Conservation (phyloP, 805 yeast genomes). For the Scheffersomyces coipomensis region DNA sequence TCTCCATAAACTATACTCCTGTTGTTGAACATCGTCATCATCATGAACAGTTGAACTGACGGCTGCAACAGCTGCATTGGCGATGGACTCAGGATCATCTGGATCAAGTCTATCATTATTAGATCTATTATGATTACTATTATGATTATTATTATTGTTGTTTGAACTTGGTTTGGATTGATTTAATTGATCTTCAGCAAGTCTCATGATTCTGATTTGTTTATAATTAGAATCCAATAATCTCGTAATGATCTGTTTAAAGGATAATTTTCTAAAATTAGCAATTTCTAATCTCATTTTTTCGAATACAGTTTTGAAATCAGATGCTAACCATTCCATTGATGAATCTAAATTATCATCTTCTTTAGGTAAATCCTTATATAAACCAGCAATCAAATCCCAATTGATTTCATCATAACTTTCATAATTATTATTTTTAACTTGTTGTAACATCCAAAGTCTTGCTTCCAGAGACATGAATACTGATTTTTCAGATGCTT, state of each 20-base stretch:
- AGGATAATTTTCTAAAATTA: conserved; percentile 25
- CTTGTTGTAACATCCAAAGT: conserved; percentile 34
- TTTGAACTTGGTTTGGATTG: neutral
- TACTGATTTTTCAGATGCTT: conserved; percentile 31
- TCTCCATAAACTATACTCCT: conserved; percentile 37
- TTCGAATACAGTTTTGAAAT: conserved; percentile 61
- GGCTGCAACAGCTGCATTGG: conserved; percentile 35
- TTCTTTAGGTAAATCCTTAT: conserved; percentile 8
- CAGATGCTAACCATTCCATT: conserved; percentile 54
- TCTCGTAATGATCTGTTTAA: conserved; percentile 11
- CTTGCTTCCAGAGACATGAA: conserved; percentile 33
- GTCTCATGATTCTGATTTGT: neutral
- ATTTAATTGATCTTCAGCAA: neutral
- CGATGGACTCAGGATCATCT: conserved; percentile 27
- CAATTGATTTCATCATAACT: conserved; percentile 31
- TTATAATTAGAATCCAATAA: neutral
- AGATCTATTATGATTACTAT: neutral
- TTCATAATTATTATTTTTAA: conserved; percentile 24
- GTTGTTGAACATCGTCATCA: conserved; percentile 28
- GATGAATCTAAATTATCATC: conserved; percentile 4
- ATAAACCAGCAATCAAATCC: conserved; percentile 28
- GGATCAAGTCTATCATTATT: neutral
- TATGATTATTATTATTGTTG: neutral
- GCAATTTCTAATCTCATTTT: conserved; percentile 53
- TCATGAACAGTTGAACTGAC: conserved; percentile 29